A percentile compares a stretch with the other conserved stretches of the same genome.
Evolutionary conservation across 768 basidiomycete genomes (phyloP).

Genomic region (Auriculariales sp.): DNA sequence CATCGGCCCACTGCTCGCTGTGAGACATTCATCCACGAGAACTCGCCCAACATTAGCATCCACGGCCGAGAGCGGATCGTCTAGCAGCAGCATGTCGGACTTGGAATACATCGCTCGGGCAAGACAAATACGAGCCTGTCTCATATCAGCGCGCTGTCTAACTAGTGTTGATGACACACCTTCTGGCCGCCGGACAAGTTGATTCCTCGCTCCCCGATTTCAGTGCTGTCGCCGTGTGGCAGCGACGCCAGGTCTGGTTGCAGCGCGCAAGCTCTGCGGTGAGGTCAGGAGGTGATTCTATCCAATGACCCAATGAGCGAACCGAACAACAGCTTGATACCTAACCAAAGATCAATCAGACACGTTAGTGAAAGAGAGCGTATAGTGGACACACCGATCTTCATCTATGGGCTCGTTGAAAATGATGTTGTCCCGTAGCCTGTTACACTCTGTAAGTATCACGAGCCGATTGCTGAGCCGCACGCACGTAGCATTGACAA

Average conservation of each 20-base stretch:
- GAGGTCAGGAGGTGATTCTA: too few relatives aligned
- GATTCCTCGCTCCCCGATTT: slow-evolving; percentile 69
- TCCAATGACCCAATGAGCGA: too few relatives aligned
- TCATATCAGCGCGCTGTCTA: neutral
- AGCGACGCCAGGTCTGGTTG: slow-evolving; percentile 58
- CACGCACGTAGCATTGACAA: slow-evolving; percentile 51
- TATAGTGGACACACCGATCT: slow-evolving; percentile 23
- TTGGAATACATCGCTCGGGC: slow-evolving; percentile 66
- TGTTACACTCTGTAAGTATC: too few relatives aligned
- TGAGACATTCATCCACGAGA: slow-evolving; percentile 46
- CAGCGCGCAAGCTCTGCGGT: slow-evolving; percentile 58
- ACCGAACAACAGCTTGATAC: slow-evolving; percentile 39
- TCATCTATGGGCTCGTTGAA: slow-evolving; percentile 58
- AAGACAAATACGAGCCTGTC: slow-evolving; percentile 58
- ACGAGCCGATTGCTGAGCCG: too few relatives aligned
- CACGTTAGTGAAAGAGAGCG: neutral
- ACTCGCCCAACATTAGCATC: slow-evolving; percentile 63
- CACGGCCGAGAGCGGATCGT: slow-evolving; percentile 71
- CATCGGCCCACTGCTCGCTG: slow-evolving; percentile 11
- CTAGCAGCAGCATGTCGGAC: slow-evolving; percentile 60
- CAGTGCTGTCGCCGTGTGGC: slow-evolving; percentile 51
- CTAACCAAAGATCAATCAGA: slow-evolving; percentile 15
- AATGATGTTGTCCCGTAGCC: slow-evolving; percentile 57
- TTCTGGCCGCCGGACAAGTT: slow-evolving; percentile 32
- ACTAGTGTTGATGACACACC: slow-evolving; percentile 6